Evolutionary conservation across 1,284 basidiomycete genomes (phyloP).

Genomic region (Irpex lacteus): DNA sequence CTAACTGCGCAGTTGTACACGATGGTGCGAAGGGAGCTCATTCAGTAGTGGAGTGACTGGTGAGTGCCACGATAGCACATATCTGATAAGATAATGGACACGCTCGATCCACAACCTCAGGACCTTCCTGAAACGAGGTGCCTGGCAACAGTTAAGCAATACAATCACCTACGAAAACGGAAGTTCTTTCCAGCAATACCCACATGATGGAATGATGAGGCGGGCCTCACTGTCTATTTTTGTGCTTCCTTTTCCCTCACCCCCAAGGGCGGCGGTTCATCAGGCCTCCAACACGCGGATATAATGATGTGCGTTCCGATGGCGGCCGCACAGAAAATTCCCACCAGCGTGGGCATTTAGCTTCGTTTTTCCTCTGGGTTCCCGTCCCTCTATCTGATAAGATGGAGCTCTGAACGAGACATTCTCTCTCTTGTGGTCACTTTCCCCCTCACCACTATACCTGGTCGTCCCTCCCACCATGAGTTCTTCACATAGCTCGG

Average conservation of each 20-base stretch:
- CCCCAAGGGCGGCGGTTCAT: not conserved
- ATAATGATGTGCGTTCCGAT: not conserved
- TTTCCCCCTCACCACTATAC: conserved; percentile 13
- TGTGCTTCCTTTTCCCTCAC: not conserved
- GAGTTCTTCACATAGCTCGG: conserved; percentile 14
- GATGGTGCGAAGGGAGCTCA: not conserved
- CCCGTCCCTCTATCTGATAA: conserved; percentile 28
- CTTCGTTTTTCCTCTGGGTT: not conserved
- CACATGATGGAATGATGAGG: not conserved
- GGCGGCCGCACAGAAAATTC: not conserved
- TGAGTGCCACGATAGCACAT: not conserved
- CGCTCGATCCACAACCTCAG: not conserved
- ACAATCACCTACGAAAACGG: not conserved
- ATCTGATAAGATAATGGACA: conserved; percentile 2
- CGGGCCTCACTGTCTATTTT: not conserved
- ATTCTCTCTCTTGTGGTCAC: conserved; percentile 4
- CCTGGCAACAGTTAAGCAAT: not conserved
- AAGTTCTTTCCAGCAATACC: not conserved
- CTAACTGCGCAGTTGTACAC: not conserved
- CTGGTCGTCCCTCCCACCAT: conserved; percentile 9
- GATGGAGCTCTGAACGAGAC: conserved; percentile 18
- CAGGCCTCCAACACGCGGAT: not conserved
- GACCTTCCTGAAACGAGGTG: not conserved
- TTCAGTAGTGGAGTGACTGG: not conserved
- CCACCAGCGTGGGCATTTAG: conserved; percentile 11